phyloP scores from a whole-genome alignment of 1,284 basidiomycete genomes.

The Ustilago cynodontis region DNA sequence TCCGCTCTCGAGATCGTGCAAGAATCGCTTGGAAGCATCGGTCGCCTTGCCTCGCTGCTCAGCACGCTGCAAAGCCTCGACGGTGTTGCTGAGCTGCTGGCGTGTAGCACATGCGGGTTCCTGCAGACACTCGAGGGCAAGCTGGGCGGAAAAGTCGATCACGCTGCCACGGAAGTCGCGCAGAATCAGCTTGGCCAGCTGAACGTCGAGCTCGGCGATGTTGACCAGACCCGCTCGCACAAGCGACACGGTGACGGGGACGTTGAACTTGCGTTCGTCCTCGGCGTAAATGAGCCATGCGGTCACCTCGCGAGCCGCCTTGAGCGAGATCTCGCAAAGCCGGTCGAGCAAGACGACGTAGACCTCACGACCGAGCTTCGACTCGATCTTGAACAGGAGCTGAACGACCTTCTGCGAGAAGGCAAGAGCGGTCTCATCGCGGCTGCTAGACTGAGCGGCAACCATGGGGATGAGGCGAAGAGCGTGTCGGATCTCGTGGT shows the following conservation, averaged over 20 bases:
- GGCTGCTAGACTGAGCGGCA: slow-evolving; percentile 81
- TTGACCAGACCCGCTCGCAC: slow-evolving; percentile 86
- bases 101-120: slow-evolving; percentile 80
- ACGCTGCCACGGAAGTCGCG: slow-evolving; percentile 82
- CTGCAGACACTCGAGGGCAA: slow-evolving; percentile 88
- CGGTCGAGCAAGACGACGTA: slow-evolving; percentile 90
- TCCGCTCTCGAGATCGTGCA: slow-evolving; percentile 76
- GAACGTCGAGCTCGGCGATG: slow-evolving; percentile 85
- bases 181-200: slow-evolving; percentile 86
- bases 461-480: slow-evolving; percentile 84
- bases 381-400: slow-evolving; percentile 68
- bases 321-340: slow-evolving; percentile 87
- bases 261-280: slow-evolving; percentile 93
- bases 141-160: slow-evolving; percentile 83
- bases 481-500: slow-evolving; percentile 86
- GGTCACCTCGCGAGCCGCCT: slow-evolving; percentile 95
- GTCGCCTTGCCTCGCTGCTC: slow-evolving; percentile 81
- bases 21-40: slow-evolving; percentile 77
- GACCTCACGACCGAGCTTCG: slow-evolving; percentile 62
- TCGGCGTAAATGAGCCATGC: slow-evolving; percentile 97
- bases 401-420: slow-evolving; percentile 93
- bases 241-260: slow-evolving; percentile 90
- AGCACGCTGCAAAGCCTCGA: slow-evolving; percentile 79
- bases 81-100: slow-evolving; percentile 82
- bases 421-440: slow-evolving; percentile 85